A percentile compares a stretch with the other conserved stretches of the same genome.
These are phyloP conservation scores for Sporothrix pallida DNA, from an alignment of 2,329 filamentous ascomycete species.

Conservation along the genomic window DNA sequence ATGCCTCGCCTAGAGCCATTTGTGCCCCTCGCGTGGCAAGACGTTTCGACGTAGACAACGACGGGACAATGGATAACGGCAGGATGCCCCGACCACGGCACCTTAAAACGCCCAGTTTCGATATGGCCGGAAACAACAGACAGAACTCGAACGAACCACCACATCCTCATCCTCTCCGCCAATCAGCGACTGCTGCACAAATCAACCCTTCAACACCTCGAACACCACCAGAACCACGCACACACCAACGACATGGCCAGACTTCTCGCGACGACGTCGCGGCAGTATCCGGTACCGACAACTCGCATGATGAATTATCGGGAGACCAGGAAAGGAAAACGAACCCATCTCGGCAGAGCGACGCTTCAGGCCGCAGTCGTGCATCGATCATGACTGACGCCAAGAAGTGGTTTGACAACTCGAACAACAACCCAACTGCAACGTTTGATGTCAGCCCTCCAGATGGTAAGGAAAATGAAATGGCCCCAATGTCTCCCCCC, in stretches of 20 bases:
- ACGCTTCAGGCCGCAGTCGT: slow-evolving; percentile 55
- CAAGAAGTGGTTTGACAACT: slow-evolving; percentile 60
- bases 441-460: slow-evolving; percentile 52
- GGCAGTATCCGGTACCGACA: not conserved
- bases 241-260: not conserved
- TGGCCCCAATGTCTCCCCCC: not conserved
- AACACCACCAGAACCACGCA: not conserved
- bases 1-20: slow-evolving; percentile 22
- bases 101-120: not conserved
- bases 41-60: slow-evolving; percentile 29
- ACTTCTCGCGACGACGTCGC: not conserved
- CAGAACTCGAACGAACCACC: not conserved
- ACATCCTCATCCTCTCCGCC: slow-evolving; percentile 20
- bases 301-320: slow-evolving; percentile 8
- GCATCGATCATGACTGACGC: slow-evolving; percentile 57
- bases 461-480: slow-evolving; percentile 51
- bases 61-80: not conserved
- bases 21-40: slow-evolving; percentile 30
- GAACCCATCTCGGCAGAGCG: slow-evolving; percentile 23
- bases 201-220: not conserved
- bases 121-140: slow-evolving; percentile 6
- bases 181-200: not conserved
- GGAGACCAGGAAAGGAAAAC: not conserved
- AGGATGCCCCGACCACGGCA: not conserved
- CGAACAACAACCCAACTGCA: slow-evolving; percentile 56